phyloP scores from a whole-genome alignment of 805 yeast genomes.

The Diddensiella santjacobensis region DNA sequence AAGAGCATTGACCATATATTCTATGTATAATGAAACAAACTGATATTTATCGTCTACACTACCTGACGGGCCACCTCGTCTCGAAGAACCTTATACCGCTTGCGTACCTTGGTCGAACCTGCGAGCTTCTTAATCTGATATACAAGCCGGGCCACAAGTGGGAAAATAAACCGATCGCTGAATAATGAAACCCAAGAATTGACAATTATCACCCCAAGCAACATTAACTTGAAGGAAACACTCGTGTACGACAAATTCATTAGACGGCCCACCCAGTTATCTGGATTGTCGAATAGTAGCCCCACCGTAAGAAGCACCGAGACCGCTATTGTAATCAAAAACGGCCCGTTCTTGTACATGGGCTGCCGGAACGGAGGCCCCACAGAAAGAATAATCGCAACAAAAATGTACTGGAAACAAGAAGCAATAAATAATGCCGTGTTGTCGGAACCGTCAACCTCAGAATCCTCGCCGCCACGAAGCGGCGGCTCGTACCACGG shows the following conservation, averaged over 20 bases:
- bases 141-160: slow-evolving; percentile 36
- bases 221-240: slow-evolving; percentile 41
- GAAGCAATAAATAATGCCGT: slow-evolving; percentile 77
- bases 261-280: slow-evolving; percentile 55
- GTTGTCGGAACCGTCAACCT: slow-evolving; percentile 84
- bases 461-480: slow-evolving; percentile 75
- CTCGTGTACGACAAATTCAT: slow-evolving; percentile 74
- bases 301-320: slow-evolving; percentile 49
- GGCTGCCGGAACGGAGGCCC: slow-evolving; percentile 94
- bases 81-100: slow-evolving; percentile 35
- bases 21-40: not conserved
- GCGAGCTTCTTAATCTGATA: slow-evolving; percentile 15
- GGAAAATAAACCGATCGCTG: slow-evolving; percentile 46
- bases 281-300: slow-evolving; percentile 53
- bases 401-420: slow-evolving; percentile 83
- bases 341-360: slow-evolving; percentile 59
- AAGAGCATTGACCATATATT: slow-evolving; percentile 1
- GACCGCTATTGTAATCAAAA: slow-evolving; percentile 54
- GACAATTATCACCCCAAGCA: slow-evolving; percentile 38
- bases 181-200: slow-evolving; percentile 49
- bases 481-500: slow-evolving; percentile 81
- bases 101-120: slow-evolving; percentile 28
- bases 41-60: not conserved
- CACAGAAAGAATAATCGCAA: slow-evolving; percentile 77
- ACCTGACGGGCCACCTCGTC: slow-evolving; percentile 11